Base-by-base conservation (phyloP, 495 filamentous ascomycete genomes). In the Physcia stellaris region DNA sequence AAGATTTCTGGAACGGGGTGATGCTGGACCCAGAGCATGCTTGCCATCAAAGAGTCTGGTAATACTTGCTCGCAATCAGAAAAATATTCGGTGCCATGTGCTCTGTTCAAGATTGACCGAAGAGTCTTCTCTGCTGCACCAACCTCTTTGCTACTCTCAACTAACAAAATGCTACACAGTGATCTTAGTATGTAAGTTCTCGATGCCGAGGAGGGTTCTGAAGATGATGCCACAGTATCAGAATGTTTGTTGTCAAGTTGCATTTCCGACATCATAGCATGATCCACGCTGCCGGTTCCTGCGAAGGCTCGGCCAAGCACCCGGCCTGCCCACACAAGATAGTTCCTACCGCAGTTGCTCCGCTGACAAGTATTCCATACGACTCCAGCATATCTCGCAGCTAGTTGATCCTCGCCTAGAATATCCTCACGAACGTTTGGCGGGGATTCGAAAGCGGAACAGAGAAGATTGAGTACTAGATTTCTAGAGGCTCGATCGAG, bases 301-400 rank as follows among this genome's bases (percentile, higher is more conserved):
- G 80, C 77, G 58, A 86, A 96, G 1, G 84, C 78, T 47, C 84
- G 72, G 15, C 90, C 90, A 17, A 98, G 64, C 12, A 86, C 79
- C 37, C 76, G 71, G 5, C 79, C 86, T 27, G 80, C 81, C 90
- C 90, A 98, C 3, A 83, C 58, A 10, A 81, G 59, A 53, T 90
- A 96, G 16, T 74, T 69, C 20, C 65, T 60, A 30, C 77, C 79
- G 22, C 78, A 65, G 7, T 64, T 57, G 27, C 66, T 60, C 18
- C 66, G 63, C 40, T 74, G 69, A 46, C 85, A 80, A 17, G 76
- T 85, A 47, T 80, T 73, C 73, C 79, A 86, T 2, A 94, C 62
- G 22, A 75, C 67, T 22, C 75, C 58, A 18, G 72, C 70, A 46
- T 75, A 79, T 2, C 53, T 46, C n/a, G 66, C 46, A 4, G 82